Evolutionary conservation across 768 basidiomycete genomes (phyloP).

Genomic region (Auricularia sp.): DNA sequence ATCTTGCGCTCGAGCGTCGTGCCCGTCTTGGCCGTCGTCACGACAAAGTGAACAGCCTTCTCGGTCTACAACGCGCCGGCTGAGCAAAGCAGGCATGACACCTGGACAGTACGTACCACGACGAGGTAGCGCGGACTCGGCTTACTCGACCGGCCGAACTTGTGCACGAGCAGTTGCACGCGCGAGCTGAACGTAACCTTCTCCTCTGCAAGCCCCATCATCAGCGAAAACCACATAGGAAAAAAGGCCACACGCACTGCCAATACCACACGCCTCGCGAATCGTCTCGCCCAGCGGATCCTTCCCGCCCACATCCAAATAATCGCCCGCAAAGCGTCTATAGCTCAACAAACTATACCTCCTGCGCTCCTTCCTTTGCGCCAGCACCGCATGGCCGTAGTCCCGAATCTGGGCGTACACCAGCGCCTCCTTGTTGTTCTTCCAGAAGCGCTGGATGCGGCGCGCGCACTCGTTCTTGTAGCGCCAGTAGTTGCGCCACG

Average conservation of each 20-base stretch:
- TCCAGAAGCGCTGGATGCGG: slow-evolving; percentile 97
- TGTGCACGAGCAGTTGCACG: slow-evolving; percentile 76
- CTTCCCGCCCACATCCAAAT: slow-evolving; percentile 81
- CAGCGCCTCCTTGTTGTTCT: slow-evolving; percentile 90
- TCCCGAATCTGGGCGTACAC: slow-evolving; percentile 87
- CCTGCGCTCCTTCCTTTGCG: slow-evolving; percentile 84
- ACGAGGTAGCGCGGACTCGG: slow-evolving; percentile 84
- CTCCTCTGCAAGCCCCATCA: slow-evolving; percentile 42
- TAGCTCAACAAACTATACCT: slow-evolving; percentile 90
- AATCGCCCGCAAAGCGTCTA: slow-evolving; percentile 92
- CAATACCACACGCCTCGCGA: slow-evolving; percentile 58
- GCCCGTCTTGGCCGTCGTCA: slow-evolving; percentile 55
- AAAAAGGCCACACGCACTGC: slow-evolving; percentile 39
- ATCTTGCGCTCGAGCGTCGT: slow-evolving; percentile 78
- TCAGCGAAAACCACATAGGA: neutral
- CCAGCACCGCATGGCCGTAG: slow-evolving; percentile 71
- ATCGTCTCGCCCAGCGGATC: slow-evolving; percentile 65
- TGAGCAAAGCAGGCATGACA: slow-evolving; percentile 4
- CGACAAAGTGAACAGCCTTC: slow-evolving; percentile 75
- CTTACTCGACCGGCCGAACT: slow-evolving; percentile 79
- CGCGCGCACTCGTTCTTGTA: slow-evolving; percentile 92
- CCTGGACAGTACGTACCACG: slow-evolving; percentile 46
- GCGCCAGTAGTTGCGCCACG: slow-evolving; percentile 91
- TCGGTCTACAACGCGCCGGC: slow-evolving; percentile 43
- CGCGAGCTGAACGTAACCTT: slow-evolving; percentile 75